Evolutionary conservation across 2,329 filamentous ascomycete genomes (phyloP).

Genomic region (Penicillium griseofulvum): DNA sequence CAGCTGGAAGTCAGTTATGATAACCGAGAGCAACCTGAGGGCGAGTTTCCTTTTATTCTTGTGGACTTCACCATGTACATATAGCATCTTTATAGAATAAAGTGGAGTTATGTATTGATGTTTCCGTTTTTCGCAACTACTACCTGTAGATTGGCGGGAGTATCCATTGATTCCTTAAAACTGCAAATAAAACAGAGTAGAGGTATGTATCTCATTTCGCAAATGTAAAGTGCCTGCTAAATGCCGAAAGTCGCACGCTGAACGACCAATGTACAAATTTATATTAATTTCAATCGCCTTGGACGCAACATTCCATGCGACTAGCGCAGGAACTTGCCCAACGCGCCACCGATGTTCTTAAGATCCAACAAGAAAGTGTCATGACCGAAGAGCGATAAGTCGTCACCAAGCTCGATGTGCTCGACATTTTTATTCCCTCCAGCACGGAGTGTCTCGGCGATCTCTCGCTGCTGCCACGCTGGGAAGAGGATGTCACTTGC

Average conservation of each 20-base stretch:
- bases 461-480: conserved; percentile 94
- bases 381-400: conserved; percentile 91
- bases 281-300: neutral
- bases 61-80: neutral
- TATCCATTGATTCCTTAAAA: neutral
- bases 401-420: conserved; percentile 89
- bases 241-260: conserved; percentile 1
- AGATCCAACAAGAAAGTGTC: conserved; percentile 94
- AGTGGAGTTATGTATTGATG: neutral
- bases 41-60: conserved; percentile 1
- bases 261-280: neutral
- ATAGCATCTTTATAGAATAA: neutral
- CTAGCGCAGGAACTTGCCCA: conserved; percentile 73
- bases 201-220: conserved; percentile 5
- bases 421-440: conserved; percentile 78
- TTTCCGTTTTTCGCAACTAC: neutral
- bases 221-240: conserved; percentile 1
- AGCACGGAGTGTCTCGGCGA: conserved; percentile 76
- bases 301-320: neutral
- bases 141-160: neutral
- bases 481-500: conserved; percentile 96
- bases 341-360: conserved; percentile 81
- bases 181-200: neutral
- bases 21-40: conserved; percentile 10
- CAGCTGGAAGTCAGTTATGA: conserved; percentile 7